Conservation (phyloP, 495 filamentous ascomycete genomes). For the Penicillium cinerascens region DNA sequence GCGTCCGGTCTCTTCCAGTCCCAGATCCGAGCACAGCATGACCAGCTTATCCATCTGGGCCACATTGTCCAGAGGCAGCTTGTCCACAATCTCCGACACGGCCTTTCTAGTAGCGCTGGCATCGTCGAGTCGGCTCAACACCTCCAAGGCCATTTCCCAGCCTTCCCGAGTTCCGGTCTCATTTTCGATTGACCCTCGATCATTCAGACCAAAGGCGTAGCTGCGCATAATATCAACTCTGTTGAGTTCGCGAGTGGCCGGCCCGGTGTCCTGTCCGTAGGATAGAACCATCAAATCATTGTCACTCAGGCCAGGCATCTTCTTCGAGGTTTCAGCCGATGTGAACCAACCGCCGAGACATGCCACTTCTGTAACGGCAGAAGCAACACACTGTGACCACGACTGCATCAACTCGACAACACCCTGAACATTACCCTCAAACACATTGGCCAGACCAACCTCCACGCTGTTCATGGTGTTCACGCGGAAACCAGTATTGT, state of each 20-base stretch:
- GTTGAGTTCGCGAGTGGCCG: conserved; percentile 20
- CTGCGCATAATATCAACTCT: conserved; percentile 70
- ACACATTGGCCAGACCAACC: conserved; percentile 71
- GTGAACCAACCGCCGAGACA: conserved; percentile 70
- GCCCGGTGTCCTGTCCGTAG: conserved; percentile 39
- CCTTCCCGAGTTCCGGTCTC: conserved; percentile 54
- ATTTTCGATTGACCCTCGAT: conserved; percentile 40
- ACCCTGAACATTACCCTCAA: conserved; percentile 72
- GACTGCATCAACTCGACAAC: conserved; percentile 67
- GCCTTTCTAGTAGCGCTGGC: conserved; percentile 58
- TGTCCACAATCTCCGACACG: conserved; percentile 61
- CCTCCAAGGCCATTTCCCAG: conserved; percentile 81
- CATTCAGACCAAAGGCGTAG: conserved; percentile 59
- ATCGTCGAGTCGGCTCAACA: conserved; percentile 72
- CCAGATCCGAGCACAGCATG: conserved; percentile 62
- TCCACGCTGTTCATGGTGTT: conserved; percentile 71
- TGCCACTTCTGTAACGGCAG: conserved; percentile 76
- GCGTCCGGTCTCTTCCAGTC: conserved; percentile 66
- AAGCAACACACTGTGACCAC: conserved; percentile 74
- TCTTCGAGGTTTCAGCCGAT: conserved; percentile 16
- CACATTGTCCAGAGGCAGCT: conserved; percentile 60
- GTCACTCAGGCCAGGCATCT: conserved; percentile 46
- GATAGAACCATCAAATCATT: conserved; percentile 61
- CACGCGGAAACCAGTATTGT: conserved; percentile 55
- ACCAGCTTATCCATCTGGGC: conserved; percentile 73